phyloP scores from a whole-genome alignment of 306 rosid genomes.

The Quercus aquifolioides region DNA sequence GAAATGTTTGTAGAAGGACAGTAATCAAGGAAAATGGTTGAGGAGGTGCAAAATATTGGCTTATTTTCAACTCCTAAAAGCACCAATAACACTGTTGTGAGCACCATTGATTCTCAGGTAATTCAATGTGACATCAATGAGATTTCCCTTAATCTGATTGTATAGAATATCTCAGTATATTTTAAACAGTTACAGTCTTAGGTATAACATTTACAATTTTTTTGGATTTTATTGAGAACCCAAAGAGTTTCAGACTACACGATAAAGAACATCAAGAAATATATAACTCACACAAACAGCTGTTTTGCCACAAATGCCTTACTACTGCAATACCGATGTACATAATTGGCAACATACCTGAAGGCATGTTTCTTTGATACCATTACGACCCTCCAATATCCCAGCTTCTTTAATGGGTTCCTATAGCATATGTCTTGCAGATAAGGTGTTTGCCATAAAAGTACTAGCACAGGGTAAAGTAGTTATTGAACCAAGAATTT shows the following conservation, averaged over 20 bases:
- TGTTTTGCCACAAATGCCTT: not conserved
- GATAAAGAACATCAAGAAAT: not conserved
- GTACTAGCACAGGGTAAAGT: constrained; percentile 4
- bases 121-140: constrained; percentile 10
- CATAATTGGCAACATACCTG: constrained; percentile 55
- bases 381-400: constrained; percentile 96
- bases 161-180: not conserved
- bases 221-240: not conserved
- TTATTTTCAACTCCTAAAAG: constrained; percentile 1
- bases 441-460: constrained; percentile 6
- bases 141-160: constrained; percentile 1
- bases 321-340: not conserved
- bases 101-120: constrained; percentile 4
- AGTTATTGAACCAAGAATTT: constrained; percentile 3
- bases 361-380: constrained; percentile 96
- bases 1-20: not conserved
- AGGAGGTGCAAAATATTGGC: not conserved
- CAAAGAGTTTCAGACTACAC: not conserved
- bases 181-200: not conserved
- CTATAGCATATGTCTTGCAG: constrained; percentile 33
- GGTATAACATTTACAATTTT: not conserved
- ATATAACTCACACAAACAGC: not conserved
- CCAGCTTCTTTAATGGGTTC: constrained; percentile 99
- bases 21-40: not conserved
- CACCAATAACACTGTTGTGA: constrained; percentile 1